Conservation (phyloP, 352 stramenopile genomes). For the Globisporangium rhizosaccharum region DNA sequence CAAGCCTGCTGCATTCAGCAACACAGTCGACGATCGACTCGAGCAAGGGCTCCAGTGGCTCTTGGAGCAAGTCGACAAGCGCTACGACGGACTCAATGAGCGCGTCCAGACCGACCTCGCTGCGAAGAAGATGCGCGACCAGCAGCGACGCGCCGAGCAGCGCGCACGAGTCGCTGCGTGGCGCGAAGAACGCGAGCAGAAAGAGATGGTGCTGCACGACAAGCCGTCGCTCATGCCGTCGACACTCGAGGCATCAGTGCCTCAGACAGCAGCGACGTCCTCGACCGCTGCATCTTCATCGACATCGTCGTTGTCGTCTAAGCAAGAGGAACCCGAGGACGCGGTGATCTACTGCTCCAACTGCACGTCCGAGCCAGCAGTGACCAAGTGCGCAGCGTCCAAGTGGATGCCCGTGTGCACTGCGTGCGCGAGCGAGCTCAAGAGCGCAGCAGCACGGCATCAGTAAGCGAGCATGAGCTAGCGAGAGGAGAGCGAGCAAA, state of each 20-base stretch:
- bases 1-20: constrained; percentile 47
- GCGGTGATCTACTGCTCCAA: constrained; percentile 63
- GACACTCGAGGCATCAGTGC: background rate
- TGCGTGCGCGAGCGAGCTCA: constrained; percentile 44
- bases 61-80: constrained; percentile 51
- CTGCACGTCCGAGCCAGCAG: constrained; percentile 42
- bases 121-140: constrained; percentile 54
- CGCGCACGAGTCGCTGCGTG: constrained; percentile 51
- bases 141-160: constrained; percentile 53
- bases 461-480: background rate
- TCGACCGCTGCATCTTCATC: constrained; percentile 1
- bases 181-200: constrained; percentile 70
- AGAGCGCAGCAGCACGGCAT: constrained; percentile 21
- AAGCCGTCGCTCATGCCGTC: constrained; percentile 12
- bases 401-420: constrained; percentile 85
- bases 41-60: constrained; percentile 68
- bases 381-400: constrained; percentile 74
- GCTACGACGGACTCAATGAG: constrained; percentile 39
- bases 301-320: background rate
- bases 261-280: background rate
- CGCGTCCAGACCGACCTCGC: constrained; percentile 45
- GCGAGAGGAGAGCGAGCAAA: background rate
- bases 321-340: constrained; percentile 22
- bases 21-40: constrained; percentile 53
- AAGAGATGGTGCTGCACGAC: constrained; percentile 58